Conservation (phyloP, 306 rosid genomes). For the Boehmeria nivea region DNA sequence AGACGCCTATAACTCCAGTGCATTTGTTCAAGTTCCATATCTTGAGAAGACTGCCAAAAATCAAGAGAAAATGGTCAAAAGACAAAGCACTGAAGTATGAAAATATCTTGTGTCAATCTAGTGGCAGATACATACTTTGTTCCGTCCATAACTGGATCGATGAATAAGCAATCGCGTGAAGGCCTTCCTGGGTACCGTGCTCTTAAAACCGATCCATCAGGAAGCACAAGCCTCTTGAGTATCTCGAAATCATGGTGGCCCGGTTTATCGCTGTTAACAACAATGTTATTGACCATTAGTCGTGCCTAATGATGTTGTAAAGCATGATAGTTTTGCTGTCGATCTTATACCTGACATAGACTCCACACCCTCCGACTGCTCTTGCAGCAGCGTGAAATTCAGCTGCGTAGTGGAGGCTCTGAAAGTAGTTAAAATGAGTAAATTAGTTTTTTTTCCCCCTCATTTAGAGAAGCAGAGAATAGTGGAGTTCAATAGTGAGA, state of each 20-base stretch:
- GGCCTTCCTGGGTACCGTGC: conserved; percentile 41
- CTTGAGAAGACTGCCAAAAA: conserved; percentile 29
- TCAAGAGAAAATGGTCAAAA: not conserved
- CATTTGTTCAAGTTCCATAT: conserved; percentile 44
- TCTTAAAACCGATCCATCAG: conserved; percentile 38
- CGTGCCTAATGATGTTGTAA: not conserved
- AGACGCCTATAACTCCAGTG: conserved; percentile 43
- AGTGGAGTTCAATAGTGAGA: not conserved
- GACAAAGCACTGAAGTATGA: not conserved
- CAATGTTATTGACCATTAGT: not conserved
- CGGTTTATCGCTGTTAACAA: conserved; percentile 36
- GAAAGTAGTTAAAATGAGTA: conserved; percentile 2
- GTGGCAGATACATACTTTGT: conserved; percentile 17
- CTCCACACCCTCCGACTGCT: conserved; percentile 40
- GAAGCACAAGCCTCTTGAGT: conserved; percentile 33
- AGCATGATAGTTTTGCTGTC: not conserved
- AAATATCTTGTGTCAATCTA: not conserved
- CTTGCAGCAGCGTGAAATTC: conserved; percentile 43
- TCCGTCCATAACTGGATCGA: conserved; percentile 38
- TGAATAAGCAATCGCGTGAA: conserved; percentile 33
- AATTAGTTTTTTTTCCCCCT: conserved; percentile 4
- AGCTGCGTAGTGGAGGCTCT: conserved; percentile 32
- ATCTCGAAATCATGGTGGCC: conserved; percentile 37
- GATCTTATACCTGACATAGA: conserved; percentile 34
- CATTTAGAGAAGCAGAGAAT: not conserved